Evolutionary conservation across 2,329 filamentous ascomycete species (phyloP), one percentile per base, ranked within the genome.

Genomic region (Penicillium sp.): DNA sequence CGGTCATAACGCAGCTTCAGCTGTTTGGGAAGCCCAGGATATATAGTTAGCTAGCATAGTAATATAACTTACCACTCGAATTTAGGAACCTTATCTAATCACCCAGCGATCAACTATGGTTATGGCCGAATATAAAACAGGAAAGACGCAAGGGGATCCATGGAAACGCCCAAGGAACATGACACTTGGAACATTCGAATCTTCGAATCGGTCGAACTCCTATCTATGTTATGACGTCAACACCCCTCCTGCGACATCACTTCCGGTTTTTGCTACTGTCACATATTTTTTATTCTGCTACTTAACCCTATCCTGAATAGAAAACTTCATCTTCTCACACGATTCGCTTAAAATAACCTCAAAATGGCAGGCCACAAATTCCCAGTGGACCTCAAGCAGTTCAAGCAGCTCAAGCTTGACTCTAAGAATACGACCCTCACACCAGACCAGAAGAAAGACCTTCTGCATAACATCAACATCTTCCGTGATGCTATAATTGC

Each of bases 401-500:
- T 67, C 61, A 67, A 67, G 54, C 58, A 63, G 39, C 58, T 70
- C 4, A 55, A 59, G 50, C 60, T 66, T 46, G 64, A 70, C 40
- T 59, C 66, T 13, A 57, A 59, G 34, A 67, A 61, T 44, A 38
- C 62, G 2, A 63, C 62, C 50, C 62, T 70, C n/a, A 59, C 64
- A 1, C 49, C 52, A 2, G 50, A 68, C 35, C 66, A 70, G 50
- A 69, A 65, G 50, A 53, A 57, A 24, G 66, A 70, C 47, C 64
- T 70, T 7, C 54, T 62, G 27, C 55, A 64, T 46, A 70, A 70
- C 46, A 70, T 70, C 46, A 58, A 62, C 38, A 44, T 70, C 42
- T 65, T 70, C 51, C 54, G 68, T 44, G 68, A 70, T 59, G 66
- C 68, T 24, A 66, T 70, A 24, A 56, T 70, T 43, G 66, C 66